A percentile compares a stretch with the other conserved stretches of the same genome.
phyloP scores from a whole-genome alignment of 169 alveolate genomes.

The Cystoisospora suis region DNA sequence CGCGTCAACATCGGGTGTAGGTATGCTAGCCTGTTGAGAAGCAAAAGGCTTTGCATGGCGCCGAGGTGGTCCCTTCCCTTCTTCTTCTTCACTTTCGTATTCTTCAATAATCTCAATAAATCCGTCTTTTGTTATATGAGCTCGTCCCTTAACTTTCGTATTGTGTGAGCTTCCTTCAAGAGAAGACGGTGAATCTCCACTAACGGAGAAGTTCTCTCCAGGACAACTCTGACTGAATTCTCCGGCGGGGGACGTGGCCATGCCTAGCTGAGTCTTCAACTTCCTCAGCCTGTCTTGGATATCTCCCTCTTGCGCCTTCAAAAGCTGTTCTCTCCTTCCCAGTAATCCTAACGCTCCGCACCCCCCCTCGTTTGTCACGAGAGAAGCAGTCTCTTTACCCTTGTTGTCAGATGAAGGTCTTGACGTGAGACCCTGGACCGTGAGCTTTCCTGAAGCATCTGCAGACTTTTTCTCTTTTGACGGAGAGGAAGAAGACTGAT shows the following conservation, averaged over 20 bases:
- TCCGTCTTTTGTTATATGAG: neutral
- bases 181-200: neutral
- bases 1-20: too few relatives aligned
- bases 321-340: neutral
- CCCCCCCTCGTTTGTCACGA: neutral
- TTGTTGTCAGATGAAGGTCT: neutral
- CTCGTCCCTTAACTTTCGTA: neutral
- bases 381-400: neutral
- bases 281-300: neutral
- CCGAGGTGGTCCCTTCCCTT: neutral
- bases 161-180: neutral
- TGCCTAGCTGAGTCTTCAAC: neutral
- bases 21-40: too few relatives aligned
- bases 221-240: neutral
- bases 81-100: constrained; percentile 12
- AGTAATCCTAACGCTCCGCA: constrained; percentile 33
- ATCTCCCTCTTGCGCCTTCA: constrained; percentile 23
- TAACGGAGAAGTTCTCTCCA: neutral
- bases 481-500: neutral
- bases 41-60: too few relatives aligned
- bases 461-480: neutral
- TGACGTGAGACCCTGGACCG: neutral
- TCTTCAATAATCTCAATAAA: constrained; percentile 21
- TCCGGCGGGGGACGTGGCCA: neutral
- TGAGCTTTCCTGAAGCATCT: neutral